Percentiles rank a stretch among this genome's conserved stretches.
These are phyloP conservation scores for Sonneratia alba DNA, from an alignment of 345 rosid genomes.

Conservation along the genomic window DNA sequence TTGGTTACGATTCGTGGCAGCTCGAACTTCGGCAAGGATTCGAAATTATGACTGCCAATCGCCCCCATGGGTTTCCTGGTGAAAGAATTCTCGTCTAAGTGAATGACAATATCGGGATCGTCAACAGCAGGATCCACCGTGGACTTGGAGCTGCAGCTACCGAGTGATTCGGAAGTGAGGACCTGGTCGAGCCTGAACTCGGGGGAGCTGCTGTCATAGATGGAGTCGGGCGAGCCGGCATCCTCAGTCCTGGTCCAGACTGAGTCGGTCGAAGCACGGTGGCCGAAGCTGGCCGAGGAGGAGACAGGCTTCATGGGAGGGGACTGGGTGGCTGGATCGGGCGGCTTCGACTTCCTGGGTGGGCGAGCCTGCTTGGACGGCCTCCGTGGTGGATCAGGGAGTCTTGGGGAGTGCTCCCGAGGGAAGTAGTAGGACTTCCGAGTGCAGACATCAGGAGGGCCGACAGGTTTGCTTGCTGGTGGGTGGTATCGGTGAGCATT, in stretches of 20 bases:
- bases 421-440: constrained; percentile 60
- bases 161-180: constrained; percentile 23
- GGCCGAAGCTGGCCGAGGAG: neutral
- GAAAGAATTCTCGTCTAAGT: constrained; percentile 19
- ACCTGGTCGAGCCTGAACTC: constrained; percentile 56
- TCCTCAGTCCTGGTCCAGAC: constrained; percentile 3
- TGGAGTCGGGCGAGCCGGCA: neutral
- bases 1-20: constrained; percentile 72
- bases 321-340: neutral
- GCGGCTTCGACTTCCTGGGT: neutral
- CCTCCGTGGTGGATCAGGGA: neutral
- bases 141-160: no score
- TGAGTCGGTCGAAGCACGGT: neutral
- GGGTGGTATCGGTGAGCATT: neutral
- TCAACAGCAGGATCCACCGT: neutral
- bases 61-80: constrained; percentile 7
- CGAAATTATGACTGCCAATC: constrained; percentile 7
- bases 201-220: constrained; percentile 17
- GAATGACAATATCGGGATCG: constrained; percentile 15
- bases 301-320: neutral
- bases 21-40: constrained; percentile 24
- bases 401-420: constrained; percentile 23
- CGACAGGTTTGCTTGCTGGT: no score
- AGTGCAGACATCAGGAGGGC: constrained; percentile 22
- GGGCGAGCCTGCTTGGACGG: neutral